Evolutionary conservation across 306 rosid genomes (phyloP), one percentile per base, ranked within the genome.

Genomic region (Gastrolobium villosum): DNA sequence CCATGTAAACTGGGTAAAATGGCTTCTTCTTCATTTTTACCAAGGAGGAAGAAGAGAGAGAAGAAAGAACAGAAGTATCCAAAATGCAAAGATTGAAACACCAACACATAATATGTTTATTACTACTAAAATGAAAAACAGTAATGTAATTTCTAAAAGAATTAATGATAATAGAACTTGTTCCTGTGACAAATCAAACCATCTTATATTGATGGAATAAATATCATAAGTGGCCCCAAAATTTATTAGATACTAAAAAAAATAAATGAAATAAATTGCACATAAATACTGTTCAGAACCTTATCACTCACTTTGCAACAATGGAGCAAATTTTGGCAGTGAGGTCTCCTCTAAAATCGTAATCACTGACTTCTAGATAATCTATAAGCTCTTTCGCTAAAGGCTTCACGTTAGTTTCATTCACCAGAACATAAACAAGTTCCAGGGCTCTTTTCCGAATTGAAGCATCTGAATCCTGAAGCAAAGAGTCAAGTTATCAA

Each of bases 401-500:
- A 80, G 96, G 88, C 86, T 88, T 95, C 85, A 91, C 98, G 74
- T 90, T 95, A 85, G 83, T 91, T 74, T 90, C 99, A 65, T 95
- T 95, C 73, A 95, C 85, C 82, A 95, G 90, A 83, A 86, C 84
- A 59, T 91, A 95, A 66, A 91, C 97, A 87, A 95, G 99, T 84
- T 93, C 99, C 81, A 95, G 98, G 44, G 99, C 99, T 86, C 98
- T 91, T 87, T 95, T 95, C 65, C 94, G 89, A 81, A 95, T 93
- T 77, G 98, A 91, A 74, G 98, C 98, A 79, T 95, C 99, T 74
- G 89, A 84, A 87, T 95, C 99, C 98, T 95, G 92, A 77, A 83
- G 55, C 57, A 41, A 83, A 79, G 67, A 77, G 60, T 73, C 77
- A 70, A 77, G 39, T 80, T 61, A 86, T 43, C 68, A 79, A 61